Evolutionary conservation across 108 stramenopile species (phyloP).

Genomic region (Nitzschia sp.): DNA sequence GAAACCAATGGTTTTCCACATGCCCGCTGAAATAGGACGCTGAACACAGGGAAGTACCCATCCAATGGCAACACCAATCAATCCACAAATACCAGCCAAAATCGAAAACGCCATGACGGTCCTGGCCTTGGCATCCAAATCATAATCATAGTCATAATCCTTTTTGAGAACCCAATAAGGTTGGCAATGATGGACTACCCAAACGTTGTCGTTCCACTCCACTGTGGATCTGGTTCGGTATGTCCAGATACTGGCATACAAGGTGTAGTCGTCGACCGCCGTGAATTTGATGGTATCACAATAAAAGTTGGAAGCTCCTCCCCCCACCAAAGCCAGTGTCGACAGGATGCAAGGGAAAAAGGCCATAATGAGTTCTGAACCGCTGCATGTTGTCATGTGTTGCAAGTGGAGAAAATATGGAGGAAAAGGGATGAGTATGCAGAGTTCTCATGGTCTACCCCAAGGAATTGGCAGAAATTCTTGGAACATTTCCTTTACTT

Average conservation of each 20-base stretch:
- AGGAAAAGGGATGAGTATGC: no score
- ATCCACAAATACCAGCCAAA: slow-evolving; percentile 16
- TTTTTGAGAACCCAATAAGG: slow-evolving; percentile 10
- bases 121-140: slow-evolving; percentile 17
- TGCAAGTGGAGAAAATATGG: no score
- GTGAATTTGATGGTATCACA: slow-evolving; percentile 33
- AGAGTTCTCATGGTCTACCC: no score
- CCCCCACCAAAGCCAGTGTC: slow-evolving; percentile 12
- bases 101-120: slow-evolving; percentile 33
- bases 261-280: not conserved
- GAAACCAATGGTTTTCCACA: slow-evolving; percentile 17
- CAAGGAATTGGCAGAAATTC: no score
- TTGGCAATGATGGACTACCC: slow-evolving; percentile 13
- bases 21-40: no score
- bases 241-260: slow-evolving; percentile 19
- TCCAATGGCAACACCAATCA: slow-evolving; percentile 1
- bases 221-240: slow-evolving; percentile 8
- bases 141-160: slow-evolving; percentile 21
- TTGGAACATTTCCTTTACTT: no score
- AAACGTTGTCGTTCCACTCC: not conserved
- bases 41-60: not conserved
- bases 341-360: slow-evolving; percentile 15
- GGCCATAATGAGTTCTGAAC: not conserved
- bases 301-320: slow-evolving; percentile 20
- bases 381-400: no score